Conservation (phyloP, 169 alveolate species). For the Plasmodium cynomolgi region DNA sequence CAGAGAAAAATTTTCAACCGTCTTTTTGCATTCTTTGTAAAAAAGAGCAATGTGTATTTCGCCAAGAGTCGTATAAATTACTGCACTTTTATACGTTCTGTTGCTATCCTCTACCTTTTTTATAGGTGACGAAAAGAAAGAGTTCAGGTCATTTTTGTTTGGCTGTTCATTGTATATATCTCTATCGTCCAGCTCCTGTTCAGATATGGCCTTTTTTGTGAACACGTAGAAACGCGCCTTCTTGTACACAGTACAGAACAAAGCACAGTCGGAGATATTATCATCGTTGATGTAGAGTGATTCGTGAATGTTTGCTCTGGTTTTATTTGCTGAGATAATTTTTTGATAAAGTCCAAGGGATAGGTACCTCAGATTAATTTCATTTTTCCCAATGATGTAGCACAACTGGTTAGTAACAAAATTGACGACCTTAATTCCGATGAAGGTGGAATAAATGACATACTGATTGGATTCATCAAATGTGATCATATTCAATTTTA, state of each 20-base stretch:
- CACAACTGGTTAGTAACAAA: slow-evolving; percentile 81
- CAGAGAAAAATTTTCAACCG: slow-evolving; percentile 97
- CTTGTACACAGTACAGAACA: slow-evolving; percentile 80
- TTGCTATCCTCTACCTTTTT: slow-evolving; percentile 69
- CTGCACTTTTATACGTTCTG: slow-evolving; percentile 90
- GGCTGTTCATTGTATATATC: slow-evolving; percentile 94
- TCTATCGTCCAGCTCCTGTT: slow-evolving; percentile 90
- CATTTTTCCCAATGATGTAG: slow-evolving; percentile 82
- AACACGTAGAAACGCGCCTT: slow-evolving; percentile 91
- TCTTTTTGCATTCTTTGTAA: slow-evolving; percentile 93
- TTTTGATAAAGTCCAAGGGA: slow-evolving; percentile 82
- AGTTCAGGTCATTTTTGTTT: slow-evolving; percentile 71
- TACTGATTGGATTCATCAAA: slow-evolving; percentile 96
- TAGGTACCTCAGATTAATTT: slow-evolving; percentile 82
- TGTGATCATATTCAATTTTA: slow-evolving; percentile 81
- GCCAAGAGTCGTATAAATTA: slow-evolving; percentile 97
- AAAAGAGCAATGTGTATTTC: slow-evolving; percentile 95
- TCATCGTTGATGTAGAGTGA: slow-evolving; percentile 55
- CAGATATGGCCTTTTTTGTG: slow-evolving; percentile 91
- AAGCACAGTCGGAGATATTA: slow-evolving; percentile 76
- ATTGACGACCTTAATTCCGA: slow-evolving; percentile 94
- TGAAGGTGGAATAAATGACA: slow-evolving; percentile 92
- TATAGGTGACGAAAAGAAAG: slow-evolving; percentile 55
- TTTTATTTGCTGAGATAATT: slow-evolving; percentile 43
- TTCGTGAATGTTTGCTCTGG: slow-evolving; percentile 32